These are phyloP conservation scores for Hermanozyma aechmeae DNA, from an alignment of 805 yeast species.

Conservation along the genomic window DNA sequence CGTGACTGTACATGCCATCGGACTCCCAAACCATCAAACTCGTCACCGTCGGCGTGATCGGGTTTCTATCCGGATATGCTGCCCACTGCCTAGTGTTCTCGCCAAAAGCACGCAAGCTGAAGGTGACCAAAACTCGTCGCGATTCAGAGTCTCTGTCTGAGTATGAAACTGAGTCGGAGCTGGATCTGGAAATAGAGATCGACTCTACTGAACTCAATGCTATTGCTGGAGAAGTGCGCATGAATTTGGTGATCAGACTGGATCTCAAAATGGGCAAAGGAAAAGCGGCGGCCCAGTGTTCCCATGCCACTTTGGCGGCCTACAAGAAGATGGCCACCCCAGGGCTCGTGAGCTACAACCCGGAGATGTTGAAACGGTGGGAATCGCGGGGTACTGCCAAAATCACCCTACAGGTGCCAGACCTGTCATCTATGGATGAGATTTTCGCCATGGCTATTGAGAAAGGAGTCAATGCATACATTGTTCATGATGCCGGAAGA, in stretches of 20 bases:
- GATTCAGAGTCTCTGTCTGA: conserved; percentile 4
- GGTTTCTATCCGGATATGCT: conserved; percentile 27
- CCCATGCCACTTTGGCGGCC: conserved; percentile 93
- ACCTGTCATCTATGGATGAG: conserved; percentile 62
- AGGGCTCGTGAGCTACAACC: conserved; percentile 45
- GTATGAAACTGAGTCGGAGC: conserved; percentile 29
- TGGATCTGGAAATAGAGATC: conserved; percentile 48
- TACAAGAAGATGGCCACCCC: conserved; percentile 59
- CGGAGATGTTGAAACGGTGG: conserved; percentile 68
- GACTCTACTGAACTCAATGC: conserved; percentile 54
- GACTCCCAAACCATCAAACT: no score
- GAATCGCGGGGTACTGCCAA: conserved; percentile 81
- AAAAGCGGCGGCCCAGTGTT: conserved; percentile 94
- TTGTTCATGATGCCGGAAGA: conserved; percentile 94
- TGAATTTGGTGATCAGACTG: conserved; percentile 82
- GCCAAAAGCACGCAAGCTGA: background rate
- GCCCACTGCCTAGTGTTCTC: background rate
- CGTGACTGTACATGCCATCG: no score
- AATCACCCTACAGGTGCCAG: conserved; percentile 70
- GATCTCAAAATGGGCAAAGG: conserved; percentile 93
- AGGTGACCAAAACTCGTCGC: conserved; percentile 12
- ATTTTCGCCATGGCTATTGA: conserved; percentile 76
- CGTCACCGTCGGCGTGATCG: conserved; percentile 23
- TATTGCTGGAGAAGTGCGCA: conserved; percentile 69
- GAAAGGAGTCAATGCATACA: conserved; percentile 65